phyloP scores from a whole-genome alignment of 2,329 filamentous ascomycete genomes.

The Xylariaceae sp. region DNA sequence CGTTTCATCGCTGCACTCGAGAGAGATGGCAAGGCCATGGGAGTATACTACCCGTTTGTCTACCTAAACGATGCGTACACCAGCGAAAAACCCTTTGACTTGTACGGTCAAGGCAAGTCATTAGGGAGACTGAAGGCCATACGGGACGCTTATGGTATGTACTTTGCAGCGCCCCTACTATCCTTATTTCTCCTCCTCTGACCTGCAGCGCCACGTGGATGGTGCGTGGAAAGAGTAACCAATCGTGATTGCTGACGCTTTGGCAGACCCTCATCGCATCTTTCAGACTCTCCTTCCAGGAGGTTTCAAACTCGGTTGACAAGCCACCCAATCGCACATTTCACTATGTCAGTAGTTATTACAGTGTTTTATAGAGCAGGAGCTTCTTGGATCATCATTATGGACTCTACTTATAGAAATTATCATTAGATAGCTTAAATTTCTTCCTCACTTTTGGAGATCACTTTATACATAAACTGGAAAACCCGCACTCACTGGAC shows the following conservation, averaged over 20 bases:
- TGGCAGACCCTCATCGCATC: background rate
- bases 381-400: too few relatives aligned
- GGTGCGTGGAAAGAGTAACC: background rate
- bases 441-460: too few relatives aligned
- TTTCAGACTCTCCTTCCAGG: background rate
- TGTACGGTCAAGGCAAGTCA: background rate
- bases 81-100: background rate
- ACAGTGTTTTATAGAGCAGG: too few relatives aligned
- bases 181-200: background rate
- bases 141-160: background rate
- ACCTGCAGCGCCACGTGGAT: too few relatives aligned
- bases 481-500: too few relatives aligned
- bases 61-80: slow-evolving; percentile 1
- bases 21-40: background rate
- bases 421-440: too few relatives aligned
- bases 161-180: background rate
- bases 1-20: background rate
- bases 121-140: background rate
- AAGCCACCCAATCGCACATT: too few relatives aligned
- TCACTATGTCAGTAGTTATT: too few relatives aligned
- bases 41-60: background rate
- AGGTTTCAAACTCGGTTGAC: background rate
- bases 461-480: too few relatives aligned
- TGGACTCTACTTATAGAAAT: too few relatives aligned
- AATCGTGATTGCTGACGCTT: background rate